Evolutionary conservation across 257 asterid species (phyloP).

Genomic region (Schizonepeta tenuifolia): DNA sequence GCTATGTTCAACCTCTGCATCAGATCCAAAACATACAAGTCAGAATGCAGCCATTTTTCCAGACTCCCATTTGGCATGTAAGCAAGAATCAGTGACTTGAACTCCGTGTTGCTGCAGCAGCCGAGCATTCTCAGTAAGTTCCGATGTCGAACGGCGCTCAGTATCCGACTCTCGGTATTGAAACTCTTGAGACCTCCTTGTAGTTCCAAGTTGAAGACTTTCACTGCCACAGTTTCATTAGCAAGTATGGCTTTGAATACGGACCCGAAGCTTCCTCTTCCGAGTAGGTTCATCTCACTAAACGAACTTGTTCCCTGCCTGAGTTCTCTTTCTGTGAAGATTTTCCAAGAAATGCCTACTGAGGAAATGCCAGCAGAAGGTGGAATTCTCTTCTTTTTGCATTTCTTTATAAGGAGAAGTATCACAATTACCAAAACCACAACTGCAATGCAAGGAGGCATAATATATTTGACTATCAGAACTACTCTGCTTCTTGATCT

Average conservation of each 20-base stretch:
- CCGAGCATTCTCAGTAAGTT: slow-evolving; percentile 20
- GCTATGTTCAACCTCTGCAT: slow-evolving; percentile 8
- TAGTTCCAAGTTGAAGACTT: slow-evolving; percentile 23
- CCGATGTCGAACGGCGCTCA: slow-evolving; percentile 23
- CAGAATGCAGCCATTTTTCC: slow-evolving; percentile 20
- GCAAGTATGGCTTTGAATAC: slow-evolving; percentile 7
- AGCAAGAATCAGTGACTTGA: slow-evolving; percentile 23
- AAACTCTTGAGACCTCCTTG: slow-evolving; percentile 11
- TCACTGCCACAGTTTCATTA: slow-evolving; percentile 9
- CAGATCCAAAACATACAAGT: neutral
- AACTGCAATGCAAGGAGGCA: neutral
- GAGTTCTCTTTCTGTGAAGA: slow-evolving; percentile 3
- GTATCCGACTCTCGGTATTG: neutral
- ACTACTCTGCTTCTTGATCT: neutral
- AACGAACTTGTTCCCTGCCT: neutral
- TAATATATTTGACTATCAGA: neutral
- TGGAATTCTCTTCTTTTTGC: neutral
- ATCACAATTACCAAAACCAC: neutral
- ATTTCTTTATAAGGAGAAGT: neutral
- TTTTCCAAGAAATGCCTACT: neutral
- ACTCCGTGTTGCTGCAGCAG: slow-evolving; percentile 12
- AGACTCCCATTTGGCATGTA: slow-evolving; percentile 25
- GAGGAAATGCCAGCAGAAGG: neutral
- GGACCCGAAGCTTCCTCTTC: slow-evolving; percentile 21
- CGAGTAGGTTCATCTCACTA: slow-evolving; percentile 6